Evolutionary conservation across 305 asterid genomes (phyloP).

Genomic region (Fraxinus albicans): DNA sequence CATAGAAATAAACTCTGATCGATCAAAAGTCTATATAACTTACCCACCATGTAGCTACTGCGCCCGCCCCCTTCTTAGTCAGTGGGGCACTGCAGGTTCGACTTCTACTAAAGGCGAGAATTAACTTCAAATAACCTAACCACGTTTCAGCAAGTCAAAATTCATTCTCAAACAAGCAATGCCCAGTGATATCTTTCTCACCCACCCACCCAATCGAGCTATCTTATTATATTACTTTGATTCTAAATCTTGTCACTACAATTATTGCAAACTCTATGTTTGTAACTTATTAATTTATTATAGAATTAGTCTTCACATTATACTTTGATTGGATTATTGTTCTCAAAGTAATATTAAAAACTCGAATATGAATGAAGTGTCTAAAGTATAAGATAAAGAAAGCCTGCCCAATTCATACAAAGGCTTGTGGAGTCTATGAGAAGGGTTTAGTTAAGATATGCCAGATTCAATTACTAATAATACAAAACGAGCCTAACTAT

Average conservation of each 20-base stretch:
- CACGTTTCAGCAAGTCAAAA: too few species aligned
- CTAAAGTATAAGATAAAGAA: not conserved
- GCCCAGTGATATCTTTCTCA: not conserved
- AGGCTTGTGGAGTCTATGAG: not conserved
- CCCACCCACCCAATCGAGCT: not conserved
- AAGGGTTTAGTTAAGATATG: not conserved
- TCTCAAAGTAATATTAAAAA: not conserved
- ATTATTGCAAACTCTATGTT: not conserved
- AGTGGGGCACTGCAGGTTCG: too few species aligned
- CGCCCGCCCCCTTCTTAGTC: too few species aligned
- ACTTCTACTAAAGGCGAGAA: too few species aligned
- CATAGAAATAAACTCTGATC: too few species aligned
- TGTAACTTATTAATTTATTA: not conserved
- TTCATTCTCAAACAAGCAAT: too few species aligned
- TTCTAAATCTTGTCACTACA: not conserved
- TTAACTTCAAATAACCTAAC: too few species aligned
- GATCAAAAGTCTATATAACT: too few species aligned
- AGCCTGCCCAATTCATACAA: not conserved
- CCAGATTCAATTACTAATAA: not conserved
- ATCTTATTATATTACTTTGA: not conserved
- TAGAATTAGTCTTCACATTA: not conserved
- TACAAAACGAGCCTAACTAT: not conserved
- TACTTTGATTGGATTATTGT: not conserved
- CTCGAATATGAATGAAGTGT: not conserved
- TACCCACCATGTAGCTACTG: too few species aligned